Conservation (phyloP, 495 filamentous ascomycete species). For the Cenococcum geophilum region DNA sequence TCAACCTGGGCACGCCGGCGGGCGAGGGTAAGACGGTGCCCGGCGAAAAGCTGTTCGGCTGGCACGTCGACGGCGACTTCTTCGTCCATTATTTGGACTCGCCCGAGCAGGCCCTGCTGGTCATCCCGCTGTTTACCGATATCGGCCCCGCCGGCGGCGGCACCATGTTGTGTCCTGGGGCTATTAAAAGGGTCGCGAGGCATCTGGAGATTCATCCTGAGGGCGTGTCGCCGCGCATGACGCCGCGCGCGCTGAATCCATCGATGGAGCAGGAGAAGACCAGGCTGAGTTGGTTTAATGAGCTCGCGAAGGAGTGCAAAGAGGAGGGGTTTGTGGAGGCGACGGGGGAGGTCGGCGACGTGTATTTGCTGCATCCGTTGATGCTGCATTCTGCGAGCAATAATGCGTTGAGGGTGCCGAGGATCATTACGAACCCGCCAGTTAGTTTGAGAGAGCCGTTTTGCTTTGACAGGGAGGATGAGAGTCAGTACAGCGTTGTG, state of each 20-base stretch:
- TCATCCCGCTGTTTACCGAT: conserved; percentile 65
- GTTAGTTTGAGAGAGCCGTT: conserved; percentile 57
- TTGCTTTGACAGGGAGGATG: conserved; percentile 55
- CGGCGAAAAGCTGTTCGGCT: conserved; percentile 48
- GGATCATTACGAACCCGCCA: conserved; percentile 70
- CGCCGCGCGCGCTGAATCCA: conserved; percentile 44
- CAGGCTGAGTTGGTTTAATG: conserved; percentile 49
- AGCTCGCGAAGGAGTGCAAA: conserved; percentile 41
- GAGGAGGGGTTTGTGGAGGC: conserved; percentile 58
- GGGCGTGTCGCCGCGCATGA: conserved; percentile 63
- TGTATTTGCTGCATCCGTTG: conserved; percentile 64
- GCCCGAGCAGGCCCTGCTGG: conserved; percentile 63
- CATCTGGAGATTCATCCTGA: conserved; percentile 60
- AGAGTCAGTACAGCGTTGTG: conserved; percentile 56
- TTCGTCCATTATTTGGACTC: conserved; percentile 71
- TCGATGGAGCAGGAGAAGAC: conserved; percentile 33
- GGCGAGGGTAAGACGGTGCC: conserved; percentile 46
- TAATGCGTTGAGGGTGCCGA: conserved; percentile 52
- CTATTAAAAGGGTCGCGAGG: conserved; percentile 51
- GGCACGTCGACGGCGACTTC: conserved; percentile 76
- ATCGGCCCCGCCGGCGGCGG: conserved; percentile 57
- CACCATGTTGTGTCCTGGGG: conserved; percentile 59
- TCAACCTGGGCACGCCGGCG: conserved; percentile 61
- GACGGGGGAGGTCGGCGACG: conserved; percentile 58
- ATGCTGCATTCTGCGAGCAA: conserved; percentile 63